Base-by-base conservation (phyloP, 2,329 filamentous ascomycete genomes). In the Colletotrichum sp. region DNA sequence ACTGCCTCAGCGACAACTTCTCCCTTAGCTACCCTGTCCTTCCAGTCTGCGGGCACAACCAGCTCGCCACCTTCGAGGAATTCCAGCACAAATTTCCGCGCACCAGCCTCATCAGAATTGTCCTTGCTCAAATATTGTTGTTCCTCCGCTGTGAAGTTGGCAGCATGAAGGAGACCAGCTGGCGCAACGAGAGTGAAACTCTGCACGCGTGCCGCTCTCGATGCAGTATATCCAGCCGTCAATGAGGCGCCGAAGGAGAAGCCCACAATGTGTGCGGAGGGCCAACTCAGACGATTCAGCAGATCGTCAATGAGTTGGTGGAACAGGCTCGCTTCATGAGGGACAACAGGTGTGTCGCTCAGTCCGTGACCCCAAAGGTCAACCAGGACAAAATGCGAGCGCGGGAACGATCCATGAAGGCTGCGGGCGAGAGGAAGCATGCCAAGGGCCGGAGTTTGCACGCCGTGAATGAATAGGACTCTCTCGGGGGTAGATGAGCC, bases 331-430 rank as follows among this genome's bases (percentile, higher is more conserved):
- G 85, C 77, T 0, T 81, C 82, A 68, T 90, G 88, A 0, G 89
- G 78, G 0, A 79, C 34, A 2, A 87, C 4, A 0, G 89, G 89
- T 0, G 89, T 90, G 8, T 87, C 86, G 32, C 82, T 86, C n/a
- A 91, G 80, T 0, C 89, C 89, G 67, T 91, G 90, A 34, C 89
- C 89, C 88, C 88, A 91, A 13, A 88, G 84, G 71, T 91, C 89
- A 16, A 89, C 22, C 1, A 89, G 80, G 0, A 88, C 85, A 36
- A 87, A 82, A 13, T 87, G 82, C 0, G 87, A 80, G 1, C 77
- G 30, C 0, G 88, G 84, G 62, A 84, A 86, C 0, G 77, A 78
- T 0, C 80, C 44, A 2, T 83, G 81, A 2, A 91, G 81, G 0
- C 79, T 77, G 8, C 77, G 80, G 0, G 84, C 83, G 3, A 90